Percentiles rank a stretch among this genome's conserved stretches.
phyloP scores from a whole-genome alignment of 805 yeast genomes.

The Cyberlindnera sargentensis region DNA sequence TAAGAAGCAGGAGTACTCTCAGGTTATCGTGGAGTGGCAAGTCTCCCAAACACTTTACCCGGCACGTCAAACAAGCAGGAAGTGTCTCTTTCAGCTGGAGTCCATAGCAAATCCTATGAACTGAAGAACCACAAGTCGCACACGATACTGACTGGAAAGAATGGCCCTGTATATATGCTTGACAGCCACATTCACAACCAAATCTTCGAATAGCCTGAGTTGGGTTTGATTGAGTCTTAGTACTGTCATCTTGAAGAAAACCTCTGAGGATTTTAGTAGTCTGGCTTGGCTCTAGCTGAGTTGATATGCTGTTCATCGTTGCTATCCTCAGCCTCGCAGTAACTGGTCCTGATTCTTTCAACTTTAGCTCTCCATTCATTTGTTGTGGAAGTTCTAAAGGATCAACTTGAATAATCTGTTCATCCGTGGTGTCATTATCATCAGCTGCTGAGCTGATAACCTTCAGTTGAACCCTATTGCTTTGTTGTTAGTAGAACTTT shows the following conservation, averaged over 20 bases:
- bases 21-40: slow-evolving; percentile 16
- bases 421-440: background rate
- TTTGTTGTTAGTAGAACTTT: slow-evolving; percentile 2
- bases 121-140: slow-evolving; percentile 22
- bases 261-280: slow-evolving; percentile 26
- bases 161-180: slow-evolving; percentile 8
- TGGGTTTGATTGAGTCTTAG: slow-evolving; percentile 19
- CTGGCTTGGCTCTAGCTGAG: slow-evolving; percentile 21
- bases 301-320: no score
- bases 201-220: slow-evolving; percentile 23
- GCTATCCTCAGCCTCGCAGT: background rate
- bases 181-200: slow-evolving; percentile 27
- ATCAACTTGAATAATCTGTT: slow-evolving; percentile 13
- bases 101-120: slow-evolving; percentile 33
- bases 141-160: slow-evolving; percentile 17
- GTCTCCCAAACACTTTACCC: slow-evolving; percentile 15
- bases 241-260: slow-evolving; percentile 17
- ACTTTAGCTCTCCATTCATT: background rate
- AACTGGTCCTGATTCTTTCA: background rate
- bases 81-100: slow-evolving; percentile 6
- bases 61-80: slow-evolving; percentile 24
- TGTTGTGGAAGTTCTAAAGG: slow-evolving; percentile 12
- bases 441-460: slow-evolving; percentile 23
- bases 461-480: slow-evolving; percentile 19
- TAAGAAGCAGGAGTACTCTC: slow-evolving; percentile 27